Evolutionary conservation across 2,329 filamentous ascomycete genomes (phyloP).

Genomic region (Sphaerulina vaccinii): DNA sequence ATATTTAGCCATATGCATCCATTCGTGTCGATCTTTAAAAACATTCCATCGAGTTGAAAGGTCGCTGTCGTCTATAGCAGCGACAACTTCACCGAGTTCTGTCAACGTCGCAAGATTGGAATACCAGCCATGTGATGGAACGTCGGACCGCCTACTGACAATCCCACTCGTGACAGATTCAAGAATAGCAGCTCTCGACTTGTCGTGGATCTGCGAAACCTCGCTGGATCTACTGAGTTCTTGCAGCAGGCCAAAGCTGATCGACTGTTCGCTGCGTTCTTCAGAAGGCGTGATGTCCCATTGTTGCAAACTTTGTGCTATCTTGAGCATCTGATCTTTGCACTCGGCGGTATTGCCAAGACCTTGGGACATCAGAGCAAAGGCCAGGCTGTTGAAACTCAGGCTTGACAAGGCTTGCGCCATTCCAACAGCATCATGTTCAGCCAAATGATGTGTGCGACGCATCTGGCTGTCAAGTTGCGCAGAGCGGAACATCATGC

Average conservation of each 20-base stretch:
- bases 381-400: conserved; percentile 81
- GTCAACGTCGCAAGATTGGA: conserved; percentile 68
- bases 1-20: conserved; percentile 69
- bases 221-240: conserved; percentile 50
- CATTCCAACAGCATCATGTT: conserved; percentile 65
- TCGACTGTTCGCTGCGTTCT: conserved; percentile 42
- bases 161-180: conserved; percentile 15
- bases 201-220: conserved; percentile 11
- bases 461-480: conserved; percentile 84
- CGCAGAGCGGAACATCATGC: conserved; percentile 84
- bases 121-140: conserved; percentile 28
- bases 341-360: conserved; percentile 53
- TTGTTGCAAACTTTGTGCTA: conserved; percentile 71
- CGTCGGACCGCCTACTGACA: neutral
- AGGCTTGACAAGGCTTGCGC: conserved; percentile 75
- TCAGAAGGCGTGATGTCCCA: conserved; percentile 84
- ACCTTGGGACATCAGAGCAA: conserved; percentile 71
- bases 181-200: conserved; percentile 13
- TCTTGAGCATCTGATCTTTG: conserved; percentile 21
- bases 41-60: conserved; percentile 61
- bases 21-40: conserved; percentile 66
- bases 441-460: conserved; percentile 54
- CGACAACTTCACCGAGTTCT: conserved; percentile 77
- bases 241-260: conserved; percentile 78
- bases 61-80: conserved; percentile 58